These are phyloP conservation scores for Hapsidospora chrysogenum DNA, from an alignment of 495 filamentous ascomycete species.

Conservation along the genomic window DNA sequence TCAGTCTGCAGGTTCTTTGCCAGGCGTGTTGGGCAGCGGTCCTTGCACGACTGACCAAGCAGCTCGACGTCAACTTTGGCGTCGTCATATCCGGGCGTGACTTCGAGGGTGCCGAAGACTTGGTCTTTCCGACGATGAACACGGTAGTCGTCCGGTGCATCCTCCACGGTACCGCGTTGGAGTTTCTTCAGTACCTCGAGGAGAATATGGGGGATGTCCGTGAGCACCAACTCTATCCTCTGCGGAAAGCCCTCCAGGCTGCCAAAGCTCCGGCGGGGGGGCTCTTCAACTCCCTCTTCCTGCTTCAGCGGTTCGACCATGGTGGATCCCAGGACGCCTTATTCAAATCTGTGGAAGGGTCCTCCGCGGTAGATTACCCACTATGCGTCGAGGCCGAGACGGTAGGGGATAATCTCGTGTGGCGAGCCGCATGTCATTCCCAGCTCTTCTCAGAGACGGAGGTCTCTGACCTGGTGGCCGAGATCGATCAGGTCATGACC, in stretches of 20 bases:
- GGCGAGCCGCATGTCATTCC: constrained; percentile 53
- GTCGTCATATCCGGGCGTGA: constrained; percentile 56
- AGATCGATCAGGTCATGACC: constrained; percentile 36
- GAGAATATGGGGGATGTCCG: constrained; percentile 33
- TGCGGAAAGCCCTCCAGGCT: constrained; percentile 40
- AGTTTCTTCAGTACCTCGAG: constrained; percentile 52
- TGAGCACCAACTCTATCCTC: constrained; percentile 46
- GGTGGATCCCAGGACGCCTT: constrained; percentile 4
- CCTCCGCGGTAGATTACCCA: constrained; percentile 55
- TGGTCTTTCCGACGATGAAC: constrained; percentile 71
- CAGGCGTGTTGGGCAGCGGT: constrained; percentile 50
- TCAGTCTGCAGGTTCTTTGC: constrained; percentile 48
- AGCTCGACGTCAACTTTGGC: constrained; percentile 52
- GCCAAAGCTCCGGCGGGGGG: constrained; percentile 10
- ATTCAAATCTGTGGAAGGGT: constrained; percentile 42
- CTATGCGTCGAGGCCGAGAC: constrained; percentile 67
- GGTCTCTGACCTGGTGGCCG: constrained; percentile 26
- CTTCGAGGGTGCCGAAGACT: constrained; percentile 32
- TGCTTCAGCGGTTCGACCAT: constrained; percentile 33
- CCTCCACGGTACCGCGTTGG: constrained; percentile 39
- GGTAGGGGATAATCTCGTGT: constrained; percentile 32
- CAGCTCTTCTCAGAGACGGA: constrained; percentile 26
- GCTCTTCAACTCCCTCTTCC: constrained; percentile 55
- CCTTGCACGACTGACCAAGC: constrained; percentile 34
- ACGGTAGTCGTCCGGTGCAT: constrained; percentile 49